Conservation (phyloP, 805 yeast species). For the Alloascoidea africana region DNA sequence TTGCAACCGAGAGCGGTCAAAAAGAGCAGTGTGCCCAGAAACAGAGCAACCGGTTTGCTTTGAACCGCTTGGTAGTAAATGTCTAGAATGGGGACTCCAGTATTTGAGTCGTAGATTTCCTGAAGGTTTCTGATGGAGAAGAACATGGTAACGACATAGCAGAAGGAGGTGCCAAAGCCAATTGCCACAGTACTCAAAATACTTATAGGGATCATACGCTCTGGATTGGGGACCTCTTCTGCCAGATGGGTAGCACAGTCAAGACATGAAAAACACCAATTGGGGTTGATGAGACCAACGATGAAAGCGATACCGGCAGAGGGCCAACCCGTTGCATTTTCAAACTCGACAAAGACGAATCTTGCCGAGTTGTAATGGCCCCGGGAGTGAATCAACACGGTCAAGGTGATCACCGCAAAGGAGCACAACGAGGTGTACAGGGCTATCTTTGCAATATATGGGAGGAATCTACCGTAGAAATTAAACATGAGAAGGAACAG, state of each 20-base stretch:
- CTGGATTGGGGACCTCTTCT: slow-evolving; percentile 47
- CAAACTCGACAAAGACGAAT: slow-evolving; percentile 38
- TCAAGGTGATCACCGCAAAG: slow-evolving; percentile 35
- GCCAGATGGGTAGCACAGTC: slow-evolving; percentile 64
- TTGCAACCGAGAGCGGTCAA: slow-evolving; percentile 43
- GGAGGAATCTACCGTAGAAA: slow-evolving; percentile 35
- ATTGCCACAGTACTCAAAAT: slow-evolving; percentile 49
- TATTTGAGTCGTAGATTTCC: slow-evolving; percentile 28
- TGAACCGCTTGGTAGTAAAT: slow-evolving; percentile 43
- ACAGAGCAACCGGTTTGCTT: slow-evolving; percentile 38
- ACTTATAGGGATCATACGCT: slow-evolving; percentile 42
- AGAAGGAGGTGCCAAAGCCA: slow-evolving; percentile 45
- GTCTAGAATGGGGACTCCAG: slow-evolving; percentile 52
- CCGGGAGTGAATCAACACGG: slow-evolving; percentile 34
- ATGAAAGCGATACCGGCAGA: slow-evolving; percentile 45
- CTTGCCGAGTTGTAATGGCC: slow-evolving; percentile 34
- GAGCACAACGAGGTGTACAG: slow-evolving; percentile 37
- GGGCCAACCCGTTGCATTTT: slow-evolving; percentile 47
- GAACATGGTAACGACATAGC: slow-evolving; percentile 40
- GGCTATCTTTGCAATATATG: slow-evolving; percentile 31
- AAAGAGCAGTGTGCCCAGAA: slow-evolving; percentile 31
- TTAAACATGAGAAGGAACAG: slow-evolving; percentile 28
- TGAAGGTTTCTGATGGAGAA: slow-evolving; percentile 40
- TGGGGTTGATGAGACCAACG: slow-evolving; percentile 57
- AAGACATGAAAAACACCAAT: slow-evolving; percentile 54